phyloP scores from a whole-genome alignment of 257 asterid genomes.

The Fraxinus quadrangulata region DNA sequence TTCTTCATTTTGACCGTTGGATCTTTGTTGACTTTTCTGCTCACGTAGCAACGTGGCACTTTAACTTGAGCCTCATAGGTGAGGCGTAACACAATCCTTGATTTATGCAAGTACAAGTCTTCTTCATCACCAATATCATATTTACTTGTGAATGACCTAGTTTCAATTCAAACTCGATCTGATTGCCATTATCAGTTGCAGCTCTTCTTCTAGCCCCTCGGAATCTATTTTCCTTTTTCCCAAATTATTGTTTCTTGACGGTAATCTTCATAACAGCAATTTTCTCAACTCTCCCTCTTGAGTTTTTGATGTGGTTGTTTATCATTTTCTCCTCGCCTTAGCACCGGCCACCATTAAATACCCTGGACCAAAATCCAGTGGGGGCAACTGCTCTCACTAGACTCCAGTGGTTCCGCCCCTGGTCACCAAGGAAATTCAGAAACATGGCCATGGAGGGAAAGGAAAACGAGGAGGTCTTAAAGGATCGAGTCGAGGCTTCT shows the following conservation, averaged over 20 bases:
- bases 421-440: not conserved
- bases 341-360: not conserved
- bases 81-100: too few relatives aligned
- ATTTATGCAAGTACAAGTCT: not conserved
- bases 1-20: too few relatives aligned
- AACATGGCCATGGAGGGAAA: conserved; percentile 21
- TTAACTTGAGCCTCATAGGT: too few relatives aligned
- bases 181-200: not conserved
- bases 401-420: not conserved
- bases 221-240: not conserved
- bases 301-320: not conserved
- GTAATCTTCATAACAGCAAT: not conserved
- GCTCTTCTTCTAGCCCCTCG: not conserved
- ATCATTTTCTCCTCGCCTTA: not conserved
- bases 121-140: not conserved
- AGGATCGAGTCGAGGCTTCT: conserved; percentile 21
- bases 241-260: not conserved
- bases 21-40: too few relatives aligned
- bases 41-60: too few relatives aligned
- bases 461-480: conserved; percentile 10
- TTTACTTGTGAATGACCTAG: not conserved
- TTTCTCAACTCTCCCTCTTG: not conserved
- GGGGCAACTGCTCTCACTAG: too few relatives aligned
- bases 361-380: not conserved
- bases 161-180: not conserved